Evolutionary conservation across 768 basidiomycete species (phyloP).

Genomic region (Mycena rosella): DNA sequence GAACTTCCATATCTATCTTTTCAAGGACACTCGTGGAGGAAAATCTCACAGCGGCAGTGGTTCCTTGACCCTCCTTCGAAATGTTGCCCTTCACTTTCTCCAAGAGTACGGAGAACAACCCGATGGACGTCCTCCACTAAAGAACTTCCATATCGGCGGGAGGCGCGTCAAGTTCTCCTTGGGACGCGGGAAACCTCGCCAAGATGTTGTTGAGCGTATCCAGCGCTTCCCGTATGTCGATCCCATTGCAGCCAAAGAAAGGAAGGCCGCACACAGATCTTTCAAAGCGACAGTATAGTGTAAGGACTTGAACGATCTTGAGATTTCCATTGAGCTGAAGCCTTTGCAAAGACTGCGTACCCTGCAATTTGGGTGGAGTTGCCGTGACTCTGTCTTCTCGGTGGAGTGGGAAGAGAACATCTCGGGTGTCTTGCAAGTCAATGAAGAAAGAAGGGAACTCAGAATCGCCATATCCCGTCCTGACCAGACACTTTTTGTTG

Average conservation of each 20-base stretch:
- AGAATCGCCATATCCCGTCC: slow-evolving; percentile 49
- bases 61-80: slow-evolving; percentile 60
- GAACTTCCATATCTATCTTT: slow-evolving; percentile 69
- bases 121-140: slow-evolving; percentile 18
- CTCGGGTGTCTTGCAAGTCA: slow-evolving; percentile 14
- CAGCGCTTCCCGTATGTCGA: slow-evolving; percentile 55
- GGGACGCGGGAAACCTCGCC: slow-evolving; percentile 45
- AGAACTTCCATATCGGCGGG: slow-evolving; percentile 45
- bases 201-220: slow-evolving; percentile 55
- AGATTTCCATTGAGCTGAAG: neutral
- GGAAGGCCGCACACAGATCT: slow-evolving; percentile 46
- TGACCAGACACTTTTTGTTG: slow-evolving; percentile 50
- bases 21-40: slow-evolving; percentile 49
- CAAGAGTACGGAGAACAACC: slow-evolving; percentile 50
- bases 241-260: slow-evolving; percentile 52
- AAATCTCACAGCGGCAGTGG: slow-evolving; percentile 57
- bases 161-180: slow-evolving; percentile 48
- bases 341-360: slow-evolving; percentile 40
- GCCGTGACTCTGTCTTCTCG: slow-evolving; percentile 69
- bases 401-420: slow-evolving; percentile 65
- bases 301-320: neutral
- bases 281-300: slow-evolving; percentile 39
- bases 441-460: slow-evolving; percentile 61
- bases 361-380: slow-evolving; percentile 74
- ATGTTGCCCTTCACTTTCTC: slow-evolving; percentile 59